Evolutionary conservation across 116 monocot species (phyloP).

Genomic region (Cymodocea nodosa): DNA sequence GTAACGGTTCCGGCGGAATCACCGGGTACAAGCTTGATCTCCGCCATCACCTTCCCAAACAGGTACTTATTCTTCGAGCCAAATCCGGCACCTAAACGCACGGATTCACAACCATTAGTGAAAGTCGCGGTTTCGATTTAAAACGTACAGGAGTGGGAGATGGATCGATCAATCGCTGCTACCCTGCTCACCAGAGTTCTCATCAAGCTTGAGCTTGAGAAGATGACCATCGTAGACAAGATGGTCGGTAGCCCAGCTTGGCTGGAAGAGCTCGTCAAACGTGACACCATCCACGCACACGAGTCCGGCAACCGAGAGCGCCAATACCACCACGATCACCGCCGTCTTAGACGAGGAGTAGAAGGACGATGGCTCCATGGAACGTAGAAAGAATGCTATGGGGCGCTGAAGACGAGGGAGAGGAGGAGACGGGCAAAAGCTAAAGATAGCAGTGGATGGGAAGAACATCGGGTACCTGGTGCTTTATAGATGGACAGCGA

Average conservation of each 20-base stretch:
- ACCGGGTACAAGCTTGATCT: constrained; percentile 70
- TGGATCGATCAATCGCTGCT: neutral
- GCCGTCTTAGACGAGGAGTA: neutral
- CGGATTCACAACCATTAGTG: neutral
- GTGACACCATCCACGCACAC: constrained; percentile 6
- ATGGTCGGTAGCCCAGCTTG: constrained; percentile 89
- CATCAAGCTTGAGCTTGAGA: constrained; percentile 78
- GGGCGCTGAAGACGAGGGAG: neutral
- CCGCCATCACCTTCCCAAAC: constrained; percentile 59
- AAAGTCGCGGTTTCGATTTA: neutral
- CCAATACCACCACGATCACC: neutral
- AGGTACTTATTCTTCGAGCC: constrained; percentile 77
- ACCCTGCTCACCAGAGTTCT: constrained; percentile 42
- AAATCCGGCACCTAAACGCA: constrained; percentile 57
- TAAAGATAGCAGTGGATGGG: too few species aligned
- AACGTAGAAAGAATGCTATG: neutral
- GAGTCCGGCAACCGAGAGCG: neutral
- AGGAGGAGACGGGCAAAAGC: neutral
- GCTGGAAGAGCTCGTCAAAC: constrained; percentile 69
- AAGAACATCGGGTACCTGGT: neutral
- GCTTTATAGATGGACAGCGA: neutral
- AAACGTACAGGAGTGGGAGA: too few species aligned
- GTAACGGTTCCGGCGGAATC: constrained; percentile 96
- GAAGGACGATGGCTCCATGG: neutral
- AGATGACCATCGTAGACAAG: constrained; percentile 52